Percentiles rank a stretch among this genome's conserved stretches.
phyloP scores from a whole-genome alignment of 352 stramenopile species.

The Peronospora belbahrii region DNA sequence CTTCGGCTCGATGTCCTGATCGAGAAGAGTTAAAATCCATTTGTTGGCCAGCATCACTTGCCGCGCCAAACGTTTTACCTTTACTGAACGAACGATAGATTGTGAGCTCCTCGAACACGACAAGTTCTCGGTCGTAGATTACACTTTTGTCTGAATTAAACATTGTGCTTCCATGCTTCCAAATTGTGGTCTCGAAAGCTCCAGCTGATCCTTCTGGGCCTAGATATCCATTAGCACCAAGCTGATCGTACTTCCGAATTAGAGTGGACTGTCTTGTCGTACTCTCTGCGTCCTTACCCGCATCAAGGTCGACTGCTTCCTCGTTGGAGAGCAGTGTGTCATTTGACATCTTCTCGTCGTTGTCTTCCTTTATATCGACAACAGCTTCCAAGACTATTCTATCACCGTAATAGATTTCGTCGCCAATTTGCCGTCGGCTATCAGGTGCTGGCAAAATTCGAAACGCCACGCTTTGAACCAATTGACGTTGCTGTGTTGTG shows the following conservation, averaged over 20 bases:
- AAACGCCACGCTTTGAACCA: slow-evolving; percentile 69
- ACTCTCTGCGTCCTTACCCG: slow-evolving; percentile 5
- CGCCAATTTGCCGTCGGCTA: slow-evolving; percentile 47
- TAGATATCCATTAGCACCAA: slow-evolving; percentile 71
- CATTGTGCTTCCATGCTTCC: slow-evolving; percentile 72
- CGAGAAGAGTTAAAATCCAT: slow-evolving; percentile 41
- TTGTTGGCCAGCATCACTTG: slow-evolving; percentile 23
- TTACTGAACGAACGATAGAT: slow-evolving; percentile 76
- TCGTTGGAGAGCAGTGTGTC: slow-evolving; percentile 15
- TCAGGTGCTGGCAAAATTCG: slow-evolving; percentile 52
- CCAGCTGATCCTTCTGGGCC: slow-evolving; percentile 69
- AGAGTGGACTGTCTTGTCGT: slow-evolving; percentile 17
- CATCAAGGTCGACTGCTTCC: slow-evolving; percentile 3
- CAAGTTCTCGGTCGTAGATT: slow-evolving; percentile 68
- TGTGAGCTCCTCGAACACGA: slow-evolving; percentile 75
- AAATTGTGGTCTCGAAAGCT: slow-evolving; percentile 75
- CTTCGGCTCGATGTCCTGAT: slow-evolving; percentile 28
- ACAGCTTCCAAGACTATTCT: slow-evolving; percentile 63
- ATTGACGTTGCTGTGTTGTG: slow-evolving; percentile 54
- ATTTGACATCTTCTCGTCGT: slow-evolving; percentile 7
- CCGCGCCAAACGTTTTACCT: slow-evolving; percentile 31
- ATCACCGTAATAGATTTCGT: slow-evolving; percentile 75
- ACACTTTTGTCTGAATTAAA: slow-evolving; percentile 78
- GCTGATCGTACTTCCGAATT: slow-evolving; percentile 75
- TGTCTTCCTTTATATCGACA: slow-evolving; percentile 7